phyloP scores from a whole-genome alignment of 2,329 filamentous ascomycete species.

The Neoarthrinium moseri region DNA sequence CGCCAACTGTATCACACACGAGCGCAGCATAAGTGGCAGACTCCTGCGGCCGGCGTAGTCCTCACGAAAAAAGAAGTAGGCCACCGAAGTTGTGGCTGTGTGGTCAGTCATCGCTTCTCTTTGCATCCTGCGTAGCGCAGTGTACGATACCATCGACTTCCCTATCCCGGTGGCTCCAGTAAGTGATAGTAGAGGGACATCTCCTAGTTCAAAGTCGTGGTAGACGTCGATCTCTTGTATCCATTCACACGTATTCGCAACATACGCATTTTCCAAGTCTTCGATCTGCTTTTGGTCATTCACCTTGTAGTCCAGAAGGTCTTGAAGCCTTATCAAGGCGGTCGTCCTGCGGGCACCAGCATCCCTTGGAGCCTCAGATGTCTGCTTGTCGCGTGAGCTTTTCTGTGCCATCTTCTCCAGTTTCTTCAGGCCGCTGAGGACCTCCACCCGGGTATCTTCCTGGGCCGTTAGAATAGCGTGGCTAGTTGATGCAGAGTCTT shows the following conservation, averaged over 20 bases:
- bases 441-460: too few relatives aligned
- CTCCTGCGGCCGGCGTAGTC: not conserved
- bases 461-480: too few relatives aligned
- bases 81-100: not conserved
- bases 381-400: too few relatives aligned
- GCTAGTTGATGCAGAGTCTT: too few relatives aligned
- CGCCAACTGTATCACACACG: not conserved
- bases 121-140: not conserved
- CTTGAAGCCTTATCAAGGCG: too few relatives aligned
- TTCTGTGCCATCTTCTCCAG: too few relatives aligned
- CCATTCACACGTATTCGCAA: conserved; percentile 1
- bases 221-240: not conserved
- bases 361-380: too few relatives aligned
- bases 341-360: too few relatives aligned
- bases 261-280: not conserved
- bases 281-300: too few relatives aligned
- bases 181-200: not conserved
- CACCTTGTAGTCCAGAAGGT: too few relatives aligned
- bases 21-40: not conserved
- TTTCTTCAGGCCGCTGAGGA: too few relatives aligned
- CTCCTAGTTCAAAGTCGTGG: not conserved
- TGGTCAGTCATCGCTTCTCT: not conserved
- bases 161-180: conserved; percentile 2
- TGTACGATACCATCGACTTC: conserved; percentile 4
- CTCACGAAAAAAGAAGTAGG: not conserved